A percentile compares a stretch with the other conserved stretches of the same genome.
phyloP scores from a whole-genome alignment of 2,329 filamentous ascomycete species.

The Scedosporium dehoogii region DNA sequence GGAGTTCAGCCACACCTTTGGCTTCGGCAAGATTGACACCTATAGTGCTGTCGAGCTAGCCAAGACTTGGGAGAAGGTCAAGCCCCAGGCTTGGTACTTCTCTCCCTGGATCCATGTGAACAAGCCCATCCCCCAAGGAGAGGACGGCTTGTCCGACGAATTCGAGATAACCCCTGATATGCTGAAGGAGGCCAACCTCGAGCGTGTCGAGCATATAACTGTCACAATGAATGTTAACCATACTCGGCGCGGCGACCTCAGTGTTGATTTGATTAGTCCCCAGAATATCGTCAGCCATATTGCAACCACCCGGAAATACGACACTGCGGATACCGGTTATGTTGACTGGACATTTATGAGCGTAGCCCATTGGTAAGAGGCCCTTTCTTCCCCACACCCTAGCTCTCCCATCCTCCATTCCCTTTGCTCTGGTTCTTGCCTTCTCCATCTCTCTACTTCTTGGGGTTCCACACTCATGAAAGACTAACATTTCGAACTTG shows the following conservation, averaged over 20 bases:
- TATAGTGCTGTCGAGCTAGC: conserved; percentile 77
- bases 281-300: conserved; percentile 74
- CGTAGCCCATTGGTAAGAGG: conserved; percentile 78
- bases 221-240: conserved; percentile 96
- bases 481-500: conserved; percentile 20
- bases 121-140: conserved; percentile 74
- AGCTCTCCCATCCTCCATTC: too few relatives aligned
- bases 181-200: conserved; percentile 73
- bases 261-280: conserved; percentile 83
- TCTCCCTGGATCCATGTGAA: conserved; percentile 92
- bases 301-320: conserved; percentile 61
- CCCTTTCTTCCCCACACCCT: neutral
- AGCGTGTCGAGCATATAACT: conserved; percentile 85
- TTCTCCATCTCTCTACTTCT: neutral
- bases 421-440: neutral
- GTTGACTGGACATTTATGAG: conserved; percentile 98
- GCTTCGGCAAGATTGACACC: conserved; percentile 90
- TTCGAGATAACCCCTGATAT: conserved; percentile 77
- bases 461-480: neutral
- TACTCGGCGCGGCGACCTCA: conserved; percentile 77
- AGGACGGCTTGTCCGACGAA: conserved; percentile 65
- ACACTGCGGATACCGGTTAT: conserved; percentile 62
- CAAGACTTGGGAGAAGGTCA: conserved; percentile 77
- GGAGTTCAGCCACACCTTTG: conserved; percentile 88
- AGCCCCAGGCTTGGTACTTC: conserved; percentile 90